phyloP scores from a whole-genome alignment of 768 basidiomycete genomes.

The Suillus occidentalis region DNA sequence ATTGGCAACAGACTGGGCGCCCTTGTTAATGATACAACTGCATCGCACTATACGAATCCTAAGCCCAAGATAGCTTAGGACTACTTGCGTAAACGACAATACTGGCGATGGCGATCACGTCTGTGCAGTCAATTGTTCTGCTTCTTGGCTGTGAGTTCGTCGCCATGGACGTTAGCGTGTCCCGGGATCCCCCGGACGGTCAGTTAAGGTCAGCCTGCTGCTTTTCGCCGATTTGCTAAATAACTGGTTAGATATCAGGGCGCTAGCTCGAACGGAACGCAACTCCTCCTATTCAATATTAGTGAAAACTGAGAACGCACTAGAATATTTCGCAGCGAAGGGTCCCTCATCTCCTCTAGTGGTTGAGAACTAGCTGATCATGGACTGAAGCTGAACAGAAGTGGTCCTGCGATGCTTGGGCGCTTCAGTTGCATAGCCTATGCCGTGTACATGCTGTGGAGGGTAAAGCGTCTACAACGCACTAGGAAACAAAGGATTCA shows the following conservation, averaged over 20 bases:
- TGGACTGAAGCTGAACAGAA: background rate
- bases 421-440: background rate
- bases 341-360: background rate
- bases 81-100: background rate
- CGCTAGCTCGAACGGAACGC: background rate
- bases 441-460: background rate
- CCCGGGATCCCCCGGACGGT: background rate
- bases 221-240: background rate
- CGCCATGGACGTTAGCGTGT: background rate
- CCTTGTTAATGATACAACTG: slow-evolving; percentile 98
- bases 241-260: background rate
- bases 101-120: background rate
- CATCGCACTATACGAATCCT: slow-evolving; percentile 87
- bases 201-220: too few relatives aligned
- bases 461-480: background rate
- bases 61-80: slow-evolving; percentile 62
- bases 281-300: background rate
- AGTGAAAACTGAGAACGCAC: background rate
- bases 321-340: background rate
- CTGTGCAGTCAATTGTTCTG: background rate
- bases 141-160: background rate
- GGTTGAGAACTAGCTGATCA: background rate
- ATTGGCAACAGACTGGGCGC: slow-evolving; percentile 79
- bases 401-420: background rate
- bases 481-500: background rate